Base-by-base conservation (phyloP, 176 grass and related monocot genomes). In the Avena eriantha region DNA sequence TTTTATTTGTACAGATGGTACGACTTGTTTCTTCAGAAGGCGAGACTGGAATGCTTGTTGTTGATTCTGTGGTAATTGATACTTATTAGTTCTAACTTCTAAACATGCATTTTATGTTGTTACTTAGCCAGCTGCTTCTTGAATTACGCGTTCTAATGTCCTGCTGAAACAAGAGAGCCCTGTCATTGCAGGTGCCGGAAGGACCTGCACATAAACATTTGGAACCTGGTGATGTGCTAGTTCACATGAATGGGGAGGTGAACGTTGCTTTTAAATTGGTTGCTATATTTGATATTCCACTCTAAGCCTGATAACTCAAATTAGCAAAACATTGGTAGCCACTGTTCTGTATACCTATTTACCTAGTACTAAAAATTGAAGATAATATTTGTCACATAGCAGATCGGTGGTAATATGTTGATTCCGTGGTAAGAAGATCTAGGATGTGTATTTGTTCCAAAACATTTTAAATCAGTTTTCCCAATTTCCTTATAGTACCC, bases 1-100 rank as follows among this genome's bases (percentile, higher is more conserved):
- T 70, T 58, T 31, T 86, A 57, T 86, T 65, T 66, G 23, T 88
- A 76, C 88, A 99, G 97, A 93, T 89, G 63, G 97, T 93, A 88
- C 90, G 97, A 4, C 59, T 71, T 85, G 92, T 92, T 87, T 99
- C 94, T 90, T 87, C 94, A 81, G 41, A 11, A 61, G 92, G 87
- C 29, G 97, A 99, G 80, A 99, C 97, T 83, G 97, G 97, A 81
- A 99, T 99, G 97, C 83, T 99, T 73, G 92, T 96, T 84, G 92
- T 96, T 86, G 97, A 99, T 61, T 99, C 97, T 67, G 94, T 99
- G 84, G 97, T 96, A 82, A 93, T n/a, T 97, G 6, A 41, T 91
- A 15, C n/a, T 88, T 79, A 53, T 49, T 55, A 64, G 15, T 88
- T 64, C 26, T 54, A 82, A 81, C 29, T 85, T 86, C 43, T 70